These are phyloP conservation scores for Eucalyptus pauciflora DNA, from an alignment of 345 rosid genomes.

Conservation along the genomic window DNA sequence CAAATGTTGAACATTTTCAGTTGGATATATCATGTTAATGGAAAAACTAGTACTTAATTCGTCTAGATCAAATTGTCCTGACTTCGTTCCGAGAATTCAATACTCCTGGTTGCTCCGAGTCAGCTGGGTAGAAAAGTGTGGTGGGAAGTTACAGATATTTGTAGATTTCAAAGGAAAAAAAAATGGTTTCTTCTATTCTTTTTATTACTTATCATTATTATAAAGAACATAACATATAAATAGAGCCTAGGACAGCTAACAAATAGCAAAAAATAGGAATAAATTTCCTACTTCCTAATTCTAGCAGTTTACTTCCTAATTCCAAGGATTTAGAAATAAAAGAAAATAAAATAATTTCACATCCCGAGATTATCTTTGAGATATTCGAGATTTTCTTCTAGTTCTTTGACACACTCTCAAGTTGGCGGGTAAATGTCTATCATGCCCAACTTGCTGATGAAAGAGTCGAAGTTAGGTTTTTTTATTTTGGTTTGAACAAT, in stretches of 20 bases:
- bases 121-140: neutral
- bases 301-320: rapidly evolving
- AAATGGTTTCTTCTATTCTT: too few species aligned
- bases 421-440: neutral
- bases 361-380: neutral
- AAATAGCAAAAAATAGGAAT: neutral
- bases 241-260: neutral
- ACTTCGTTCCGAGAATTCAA: neutral
- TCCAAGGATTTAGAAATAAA: too few species aligned
- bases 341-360: neutral
- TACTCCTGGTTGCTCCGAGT: neutral
- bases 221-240: neutral
- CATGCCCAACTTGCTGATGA: neutral
- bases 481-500: too few species aligned
- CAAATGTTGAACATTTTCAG: neutral
- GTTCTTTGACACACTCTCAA: rapidly evolving
- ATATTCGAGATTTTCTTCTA: neutral
- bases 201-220: too few species aligned
- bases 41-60: neutral
- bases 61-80: neutral
- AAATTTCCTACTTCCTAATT: neutral
- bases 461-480: too few species aligned
- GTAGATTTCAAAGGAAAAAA: too few species aligned
- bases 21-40: neutral
- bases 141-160: neutral